Evolutionary conservation across 2,329 filamentous ascomycete genomes (phyloP).

Genomic region (Neonectria hederae): DNA sequence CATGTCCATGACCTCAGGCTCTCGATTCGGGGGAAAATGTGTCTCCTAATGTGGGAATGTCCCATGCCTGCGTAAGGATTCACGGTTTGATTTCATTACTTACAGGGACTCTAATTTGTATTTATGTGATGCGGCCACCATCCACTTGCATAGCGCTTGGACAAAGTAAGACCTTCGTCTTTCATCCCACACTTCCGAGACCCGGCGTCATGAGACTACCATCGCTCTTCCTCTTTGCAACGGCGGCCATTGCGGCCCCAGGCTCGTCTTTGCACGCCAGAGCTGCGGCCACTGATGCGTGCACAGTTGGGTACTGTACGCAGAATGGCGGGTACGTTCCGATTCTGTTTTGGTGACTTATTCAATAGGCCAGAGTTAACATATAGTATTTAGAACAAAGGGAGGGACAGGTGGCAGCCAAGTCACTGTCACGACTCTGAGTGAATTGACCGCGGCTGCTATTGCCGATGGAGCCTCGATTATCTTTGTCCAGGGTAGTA

Average conservation of each 20-base stretch:
- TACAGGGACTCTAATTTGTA: conserved; percentile 4
- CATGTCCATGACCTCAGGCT: not conserved
- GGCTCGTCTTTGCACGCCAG: conserved; percentile 15
- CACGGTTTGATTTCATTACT: not conserved
- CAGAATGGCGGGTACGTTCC: conserved; percentile 35
- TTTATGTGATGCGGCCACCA: not conserved
- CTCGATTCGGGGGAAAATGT: conserved; percentile 15
- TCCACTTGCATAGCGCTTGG: not conserved
- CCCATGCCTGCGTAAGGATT: not conserved
- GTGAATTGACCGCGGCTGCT: conserved; percentile 29
- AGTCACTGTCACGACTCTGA: conserved; percentile 30
- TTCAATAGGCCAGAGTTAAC: not conserved
- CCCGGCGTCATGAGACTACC: conserved; percentile 18
- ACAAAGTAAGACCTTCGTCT: not conserved
- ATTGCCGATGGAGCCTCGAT: conserved; percentile 22
- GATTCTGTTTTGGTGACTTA: rapidly evolving
- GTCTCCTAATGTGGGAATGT: not conserved
- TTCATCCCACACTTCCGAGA: not conserved
- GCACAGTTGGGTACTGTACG: conserved; percentile 31
- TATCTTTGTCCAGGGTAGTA: conserved; percentile 34
- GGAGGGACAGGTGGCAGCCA: conserved; percentile 16
- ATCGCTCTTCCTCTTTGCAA: not conserved
- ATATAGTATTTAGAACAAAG: conserved; percentile 15
- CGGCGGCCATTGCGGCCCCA: conserved; percentile 17
- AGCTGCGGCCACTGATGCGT: conserved; percentile 26